Conservation (phyloP, 2,329 filamentous ascomycete species). For the Diaporthe eres region DNA sequence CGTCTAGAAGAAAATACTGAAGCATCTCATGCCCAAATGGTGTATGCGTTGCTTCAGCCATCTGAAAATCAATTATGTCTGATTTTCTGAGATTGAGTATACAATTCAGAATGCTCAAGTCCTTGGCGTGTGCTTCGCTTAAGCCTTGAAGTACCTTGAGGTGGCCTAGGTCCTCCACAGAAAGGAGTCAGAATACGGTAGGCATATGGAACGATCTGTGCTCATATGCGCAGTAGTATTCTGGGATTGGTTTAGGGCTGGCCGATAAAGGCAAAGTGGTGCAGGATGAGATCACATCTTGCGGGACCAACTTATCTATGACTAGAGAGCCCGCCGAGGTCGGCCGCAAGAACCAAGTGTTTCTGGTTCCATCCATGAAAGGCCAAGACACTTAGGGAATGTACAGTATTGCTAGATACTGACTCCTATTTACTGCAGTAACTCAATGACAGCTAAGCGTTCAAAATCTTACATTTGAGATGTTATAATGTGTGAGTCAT, state of each 20-base stretch:
- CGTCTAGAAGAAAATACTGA: constrained; percentile 2
- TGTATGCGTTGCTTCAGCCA: background rate
- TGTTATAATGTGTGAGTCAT: background rate
- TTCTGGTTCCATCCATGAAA: background rate
- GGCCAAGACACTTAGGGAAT: background rate
- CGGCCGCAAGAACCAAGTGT: background rate
- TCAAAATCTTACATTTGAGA: background rate
- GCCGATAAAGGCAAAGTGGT: background rate
- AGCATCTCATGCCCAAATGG: constrained; percentile 4
- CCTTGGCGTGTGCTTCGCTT: no score
- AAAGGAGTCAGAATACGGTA: background rate
- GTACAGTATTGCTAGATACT: background rate
- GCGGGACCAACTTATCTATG: background rate
- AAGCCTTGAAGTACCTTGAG: background rate
- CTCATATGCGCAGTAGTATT: constrained; percentile 19
- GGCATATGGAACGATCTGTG: background rate
- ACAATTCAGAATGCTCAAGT: fast-evolving
- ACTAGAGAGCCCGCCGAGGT: background rate
- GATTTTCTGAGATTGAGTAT: background rate
- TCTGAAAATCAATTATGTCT: background rate
- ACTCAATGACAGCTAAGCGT: no score
- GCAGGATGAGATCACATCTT: background rate
- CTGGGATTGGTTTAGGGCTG: background rate
- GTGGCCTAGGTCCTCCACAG: no score
- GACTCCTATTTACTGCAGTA: no score